Evolutionary conservation across 805 yeast species (phyloP), one percentile per base, ranked within the genome.

Genomic region (Komagataella kurtzmanii): DNA sequence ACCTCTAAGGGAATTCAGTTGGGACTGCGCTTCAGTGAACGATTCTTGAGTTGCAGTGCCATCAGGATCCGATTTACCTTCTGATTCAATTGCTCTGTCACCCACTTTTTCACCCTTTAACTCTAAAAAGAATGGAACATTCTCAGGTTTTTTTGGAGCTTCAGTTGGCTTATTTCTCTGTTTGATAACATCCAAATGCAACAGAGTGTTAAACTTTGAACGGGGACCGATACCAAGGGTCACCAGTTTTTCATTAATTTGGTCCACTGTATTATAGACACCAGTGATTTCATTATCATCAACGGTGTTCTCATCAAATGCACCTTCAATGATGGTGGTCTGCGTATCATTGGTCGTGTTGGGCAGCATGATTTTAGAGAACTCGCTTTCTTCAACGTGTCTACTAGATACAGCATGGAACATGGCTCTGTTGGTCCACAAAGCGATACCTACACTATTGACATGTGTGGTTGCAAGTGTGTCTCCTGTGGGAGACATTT

Each of bases 391-490:
- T 48, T 83, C 83, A 24, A 91, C 73, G 53, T 80, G 85, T 58
- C 90, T 79, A 0, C 89, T 80, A 0, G 91, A 80, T 17, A 88
- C 74, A 0, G 88, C 81, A 56, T 71, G 76, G 65, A 90, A 89
- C 66, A 88, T 96, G 0, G 97, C 81, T 59, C 83, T 76, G 64
- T 90, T 88, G 6, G 95, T 85, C 99, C 99, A 93, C 52, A 95
- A 70, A 50, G 86, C 80, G 54, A 93, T 82, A 24, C 99, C 99
- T 54, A 85, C 84, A 8, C 93, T 95, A 19, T 80, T 74, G 17
- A 89, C 97, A 67, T 93, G 98, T 0, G 95, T 75, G 0, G 98
- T 90, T 1, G 97, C 98, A 52, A 93, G 73, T 65, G 83, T 79
- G 58, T 93, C 97, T 47, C 96, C 96, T 52, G 81, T 74, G 2